Conservation (phyloP, 176 grass and related monocot genomes). For the Cocos nucifera region DNA sequence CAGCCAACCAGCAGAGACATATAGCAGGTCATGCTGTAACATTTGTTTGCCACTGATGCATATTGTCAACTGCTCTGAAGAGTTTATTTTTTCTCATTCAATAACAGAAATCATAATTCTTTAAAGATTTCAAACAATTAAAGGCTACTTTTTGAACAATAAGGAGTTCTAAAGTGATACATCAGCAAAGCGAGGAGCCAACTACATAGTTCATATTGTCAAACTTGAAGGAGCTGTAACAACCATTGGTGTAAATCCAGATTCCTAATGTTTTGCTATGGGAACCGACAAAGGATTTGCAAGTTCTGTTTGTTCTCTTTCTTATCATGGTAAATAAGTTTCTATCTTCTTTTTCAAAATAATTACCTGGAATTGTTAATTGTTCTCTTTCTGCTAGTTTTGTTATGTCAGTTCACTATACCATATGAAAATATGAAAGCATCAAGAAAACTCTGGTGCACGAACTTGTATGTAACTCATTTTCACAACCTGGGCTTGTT, state of each 20-base stretch:
- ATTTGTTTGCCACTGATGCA: too few relatives aligned
- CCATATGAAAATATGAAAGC: slow-evolving; percentile 58
- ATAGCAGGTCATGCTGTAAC: too few relatives aligned
- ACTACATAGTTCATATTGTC: slow-evolving; percentile 39
- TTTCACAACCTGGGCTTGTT: slow-evolving; percentile 5
- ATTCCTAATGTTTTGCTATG: slow-evolving; percentile 57
- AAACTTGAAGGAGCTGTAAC: slow-evolving; percentile 78
- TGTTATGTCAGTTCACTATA: too few relatives aligned
- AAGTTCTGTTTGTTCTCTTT: slow-evolving; percentile 26
- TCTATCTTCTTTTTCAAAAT: too few relatives aligned
- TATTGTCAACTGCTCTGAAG: too few relatives aligned
- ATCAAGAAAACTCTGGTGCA: slow-evolving; percentile 93
- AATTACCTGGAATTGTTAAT: too few relatives aligned
- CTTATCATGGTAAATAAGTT: not conserved
- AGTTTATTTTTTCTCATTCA: too few relatives aligned
- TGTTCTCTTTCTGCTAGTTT: too few relatives aligned
- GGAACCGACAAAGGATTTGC: slow-evolving; percentile 88
- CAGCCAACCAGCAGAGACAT: too few relatives aligned
- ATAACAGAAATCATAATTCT: too few relatives aligned
- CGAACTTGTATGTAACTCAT: slow-evolving; percentile 78
- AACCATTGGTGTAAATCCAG: slow-evolving; percentile 38
- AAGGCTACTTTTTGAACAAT: too few relatives aligned
- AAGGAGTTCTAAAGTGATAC: slow-evolving; percentile 2
- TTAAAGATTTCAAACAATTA: too few relatives aligned
- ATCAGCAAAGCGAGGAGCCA: slow-evolving; percentile 77